Evolutionary conservation across 345 rosid species (phyloP).

Genomic region (Lagerstroemia speciosa): DNA sequence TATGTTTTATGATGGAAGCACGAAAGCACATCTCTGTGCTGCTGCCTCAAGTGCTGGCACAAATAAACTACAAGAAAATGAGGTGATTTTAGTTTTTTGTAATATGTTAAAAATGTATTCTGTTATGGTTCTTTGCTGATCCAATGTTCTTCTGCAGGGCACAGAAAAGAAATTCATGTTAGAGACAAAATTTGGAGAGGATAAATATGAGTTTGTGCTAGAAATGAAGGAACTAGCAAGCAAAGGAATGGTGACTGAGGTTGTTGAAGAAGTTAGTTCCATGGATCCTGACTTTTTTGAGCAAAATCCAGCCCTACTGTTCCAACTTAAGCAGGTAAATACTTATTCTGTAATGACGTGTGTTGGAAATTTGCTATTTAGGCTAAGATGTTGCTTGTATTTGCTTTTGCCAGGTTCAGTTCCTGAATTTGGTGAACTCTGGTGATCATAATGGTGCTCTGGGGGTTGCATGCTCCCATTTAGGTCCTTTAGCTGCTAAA

Average conservation of each 20-base stretch:
- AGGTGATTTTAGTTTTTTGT: too few species aligned
- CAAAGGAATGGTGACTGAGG: slow-evolving; percentile 84
- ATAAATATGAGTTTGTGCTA: slow-evolving; percentile 60
- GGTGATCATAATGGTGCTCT: slow-evolving; percentile 79
- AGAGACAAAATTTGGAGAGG: slow-evolving; percentile 24
- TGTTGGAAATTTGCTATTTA: background rate
- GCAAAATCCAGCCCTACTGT: slow-evolving; percentile 62
- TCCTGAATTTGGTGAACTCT: slow-evolving; percentile 60
- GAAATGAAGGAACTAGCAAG: slow-evolving; percentile 74
- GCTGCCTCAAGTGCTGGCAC: slow-evolving; percentile 4
- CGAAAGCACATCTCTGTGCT: slow-evolving; percentile 29
- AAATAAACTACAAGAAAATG: too few species aligned
- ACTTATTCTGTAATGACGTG: background rate
- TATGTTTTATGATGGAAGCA: slow-evolving; percentile 27
- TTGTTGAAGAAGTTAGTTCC: slow-evolving; percentile 56
- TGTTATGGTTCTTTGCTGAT: too few species aligned
- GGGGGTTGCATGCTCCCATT: slow-evolving; percentile 70
- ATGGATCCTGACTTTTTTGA: slow-evolving; percentile 64
- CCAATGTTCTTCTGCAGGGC: slow-evolving; percentile 22
- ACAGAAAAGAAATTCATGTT: slow-evolving; percentile 15
- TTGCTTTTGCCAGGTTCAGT: slow-evolving; percentile 59
- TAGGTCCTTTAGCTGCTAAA: slow-evolving; percentile 79
- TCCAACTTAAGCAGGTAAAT: slow-evolving; percentile 85
- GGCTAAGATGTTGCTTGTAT: background rate
- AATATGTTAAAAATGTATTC: too few species aligned